phyloP scores from a whole-genome alignment of 2,329 filamentous ascomycete species.

The Scleromitrula shiraiana region DNA sequence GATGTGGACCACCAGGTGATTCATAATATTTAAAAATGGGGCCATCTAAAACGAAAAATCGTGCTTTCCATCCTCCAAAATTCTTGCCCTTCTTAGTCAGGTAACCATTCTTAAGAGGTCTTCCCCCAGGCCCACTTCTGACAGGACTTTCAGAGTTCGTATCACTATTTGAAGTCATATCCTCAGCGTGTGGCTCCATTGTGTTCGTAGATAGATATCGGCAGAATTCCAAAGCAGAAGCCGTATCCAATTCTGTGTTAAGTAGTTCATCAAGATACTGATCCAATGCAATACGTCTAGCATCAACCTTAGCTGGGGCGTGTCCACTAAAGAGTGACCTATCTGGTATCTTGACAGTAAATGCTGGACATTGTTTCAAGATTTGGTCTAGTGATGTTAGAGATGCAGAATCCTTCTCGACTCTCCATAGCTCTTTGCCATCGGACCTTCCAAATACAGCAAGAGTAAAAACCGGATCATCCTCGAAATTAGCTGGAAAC shows the following conservation, averaged over 20 bases:
- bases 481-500: conserved; percentile 70
- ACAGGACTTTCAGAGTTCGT: conserved; percentile 32
- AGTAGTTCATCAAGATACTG: conserved; percentile 78
- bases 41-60: conserved; percentile 62
- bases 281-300: conserved; percentile 71
- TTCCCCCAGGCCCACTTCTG: conserved; percentile 51
- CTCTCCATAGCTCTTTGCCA: conserved; percentile 76
- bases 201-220: conserved; percentile 70
- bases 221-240: conserved; percentile 73
- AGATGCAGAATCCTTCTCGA: conserved; percentile 84
- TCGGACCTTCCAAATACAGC: conserved; percentile 74
- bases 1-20: conserved; percentile 76
- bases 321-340: conserved; percentile 83
- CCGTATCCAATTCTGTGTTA: conserved; percentile 71
- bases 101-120: conserved; percentile 76
- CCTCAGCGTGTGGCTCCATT: conserved; percentile 53
- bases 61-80: conserved; percentile 96
- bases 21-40: conserved; percentile 84
- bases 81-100: conserved; percentile 96
- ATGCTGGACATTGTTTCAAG: conserved; percentile 64
- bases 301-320: conserved; percentile 87
- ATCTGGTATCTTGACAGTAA: conserved; percentile 73
- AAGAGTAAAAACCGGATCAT: conserved; percentile 89
- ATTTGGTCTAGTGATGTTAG: conserved; percentile 75
- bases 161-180: conserved; percentile 37